These are phyloP conservation scores for Tetracladium marchalianum DNA, from an alignment of 495 filamentous ascomycete genomes.

Conservation along the genomic window DNA sequence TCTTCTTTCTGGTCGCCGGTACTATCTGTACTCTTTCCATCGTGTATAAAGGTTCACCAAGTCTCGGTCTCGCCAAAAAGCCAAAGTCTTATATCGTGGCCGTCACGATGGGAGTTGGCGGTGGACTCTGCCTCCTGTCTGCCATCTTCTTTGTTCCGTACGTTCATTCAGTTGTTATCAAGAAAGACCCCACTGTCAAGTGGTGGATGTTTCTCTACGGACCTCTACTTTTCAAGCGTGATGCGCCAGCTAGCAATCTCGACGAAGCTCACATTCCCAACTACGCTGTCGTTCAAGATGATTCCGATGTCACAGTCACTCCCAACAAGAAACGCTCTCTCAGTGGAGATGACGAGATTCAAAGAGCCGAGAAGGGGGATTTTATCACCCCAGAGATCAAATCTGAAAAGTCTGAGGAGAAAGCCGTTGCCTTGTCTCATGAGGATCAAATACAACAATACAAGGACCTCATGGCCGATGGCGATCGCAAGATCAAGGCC, in stretches of 20 bases:
- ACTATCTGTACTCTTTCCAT: slow-evolving; percentile 45
- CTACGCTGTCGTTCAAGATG: slow-evolving; percentile 18
- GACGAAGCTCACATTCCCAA: slow-evolving; percentile 11
- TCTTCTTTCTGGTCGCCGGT: slow-evolving; percentile 53
- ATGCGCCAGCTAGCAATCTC: slow-evolving; percentile 28
- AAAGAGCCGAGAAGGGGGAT: no score
- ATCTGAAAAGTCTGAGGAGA: no score
- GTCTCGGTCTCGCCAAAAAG: slow-evolving; percentile 32
- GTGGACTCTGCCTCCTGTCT: slow-evolving; percentile 39
- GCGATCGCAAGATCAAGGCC: slow-evolving; percentile 37
- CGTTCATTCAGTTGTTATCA: slow-evolving; percentile 47
- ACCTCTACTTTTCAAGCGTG: slow-evolving; percentile 42
- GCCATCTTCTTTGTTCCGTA: slow-evolving; percentile 55
- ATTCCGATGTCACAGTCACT: background rate
- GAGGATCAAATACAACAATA: slow-evolving; percentile 21
- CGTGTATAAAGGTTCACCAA: slow-evolving; percentile 44
- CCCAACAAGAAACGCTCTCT: no score
- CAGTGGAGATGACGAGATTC: no score
- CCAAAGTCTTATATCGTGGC: slow-evolving; percentile 41
- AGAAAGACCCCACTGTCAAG: slow-evolving; percentile 44
- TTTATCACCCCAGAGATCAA: no score
- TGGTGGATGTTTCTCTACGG: slow-evolving; percentile 50
- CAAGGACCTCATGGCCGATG: slow-evolving; percentile 43
- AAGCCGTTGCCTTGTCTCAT: no score
- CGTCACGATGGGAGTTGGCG: slow-evolving; percentile 51